Evolutionary conservation across 148 eudicot genomes (phyloP).

Genomic region (Talinum fruticosum): DNA sequence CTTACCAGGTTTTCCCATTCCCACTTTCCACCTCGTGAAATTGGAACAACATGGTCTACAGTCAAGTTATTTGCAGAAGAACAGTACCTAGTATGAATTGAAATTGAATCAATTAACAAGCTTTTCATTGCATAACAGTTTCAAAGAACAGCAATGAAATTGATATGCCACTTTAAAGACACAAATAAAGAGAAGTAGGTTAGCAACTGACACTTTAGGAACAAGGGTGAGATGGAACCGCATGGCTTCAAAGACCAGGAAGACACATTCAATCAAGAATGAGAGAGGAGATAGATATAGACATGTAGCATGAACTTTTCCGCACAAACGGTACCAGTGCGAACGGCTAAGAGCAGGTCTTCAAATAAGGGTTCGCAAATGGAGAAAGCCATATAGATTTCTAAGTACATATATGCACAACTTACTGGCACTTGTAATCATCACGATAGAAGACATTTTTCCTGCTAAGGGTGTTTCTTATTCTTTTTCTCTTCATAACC

Average conservation of each 20-base stretch:
- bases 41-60: conserved; percentile 79
- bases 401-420: conserved; percentile 11
- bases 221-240: not conserved
- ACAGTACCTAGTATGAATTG: conserved; percentile 55
- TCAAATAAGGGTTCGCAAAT: not conserved
- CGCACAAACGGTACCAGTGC: too few relatives aligned
- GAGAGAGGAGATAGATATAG: conserved; percentile 1
- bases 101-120: not conserved
- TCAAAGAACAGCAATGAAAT: not conserved
- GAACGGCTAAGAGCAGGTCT: conserved; percentile 1
- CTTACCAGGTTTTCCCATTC: conserved; percentile 95
- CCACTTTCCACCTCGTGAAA: conserved; percentile 90
- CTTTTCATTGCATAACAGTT: not conserved
- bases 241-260: not conserved
- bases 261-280: not conserved
- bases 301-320: too few relatives aligned
- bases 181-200: not conserved
- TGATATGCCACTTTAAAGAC: not conserved
- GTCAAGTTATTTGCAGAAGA: conserved; percentile 61
- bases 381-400: not conserved
- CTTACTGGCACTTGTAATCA: conserved; percentile 90
- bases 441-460: conserved; percentile 78
- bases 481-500: conserved; percentile 78
- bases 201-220: not conserved
- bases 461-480: conserved; percentile 72